phyloP scores from a whole-genome alignment of 208 protist species.

The Crithidia sp. region DNA sequence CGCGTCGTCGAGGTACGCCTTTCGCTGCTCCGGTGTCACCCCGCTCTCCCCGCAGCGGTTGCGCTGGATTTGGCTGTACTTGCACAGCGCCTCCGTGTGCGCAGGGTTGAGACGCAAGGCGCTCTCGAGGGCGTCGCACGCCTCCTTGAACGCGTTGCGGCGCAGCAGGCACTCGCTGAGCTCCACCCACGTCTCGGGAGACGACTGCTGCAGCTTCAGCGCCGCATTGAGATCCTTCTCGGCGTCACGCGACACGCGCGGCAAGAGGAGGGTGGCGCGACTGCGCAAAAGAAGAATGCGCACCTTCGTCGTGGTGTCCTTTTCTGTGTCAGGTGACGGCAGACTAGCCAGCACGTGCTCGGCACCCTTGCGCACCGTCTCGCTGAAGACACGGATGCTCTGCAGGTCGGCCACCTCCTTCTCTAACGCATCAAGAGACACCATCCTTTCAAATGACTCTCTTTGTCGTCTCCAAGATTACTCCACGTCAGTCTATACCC shows the following conservation, averaged over 20 bases:
- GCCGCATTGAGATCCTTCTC: constrained; percentile 77
- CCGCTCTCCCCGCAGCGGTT: constrained; percentile 64
- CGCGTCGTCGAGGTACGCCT: constrained; percentile 53
- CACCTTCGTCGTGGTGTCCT: constrained; percentile 52
- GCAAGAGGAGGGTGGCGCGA: constrained; percentile 63
- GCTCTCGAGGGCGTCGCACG: constrained; percentile 75
- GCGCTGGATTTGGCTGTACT: constrained; percentile 85
- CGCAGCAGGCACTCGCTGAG: constrained; percentile 79
- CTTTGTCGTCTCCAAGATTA: too few relatives aligned
- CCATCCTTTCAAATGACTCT: neutral
- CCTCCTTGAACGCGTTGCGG: constrained; percentile 78
- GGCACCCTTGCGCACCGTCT: constrained; percentile 45
- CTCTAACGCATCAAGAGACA: constrained; percentile 53
- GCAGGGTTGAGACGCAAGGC: constrained; percentile 52
- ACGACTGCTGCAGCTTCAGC: constrained; percentile 65
- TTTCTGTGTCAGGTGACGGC: constrained; percentile 56
- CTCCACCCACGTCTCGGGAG: constrained; percentile 72
- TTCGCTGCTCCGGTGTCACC: constrained; percentile 50
- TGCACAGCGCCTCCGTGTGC: constrained; percentile 67
- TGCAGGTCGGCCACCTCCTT: constrained; percentile 56
- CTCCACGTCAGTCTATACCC: too few relatives aligned
- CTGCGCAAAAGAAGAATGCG: constrained; percentile 71
- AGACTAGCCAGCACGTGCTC: constrained; percentile 52
- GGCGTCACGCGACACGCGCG: constrained; percentile 71
- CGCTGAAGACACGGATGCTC: constrained; percentile 67